Base-by-base conservation (phyloP, 371 early-diverging fungal genomes). In the Lichtheimia corymbifera region DNA sequence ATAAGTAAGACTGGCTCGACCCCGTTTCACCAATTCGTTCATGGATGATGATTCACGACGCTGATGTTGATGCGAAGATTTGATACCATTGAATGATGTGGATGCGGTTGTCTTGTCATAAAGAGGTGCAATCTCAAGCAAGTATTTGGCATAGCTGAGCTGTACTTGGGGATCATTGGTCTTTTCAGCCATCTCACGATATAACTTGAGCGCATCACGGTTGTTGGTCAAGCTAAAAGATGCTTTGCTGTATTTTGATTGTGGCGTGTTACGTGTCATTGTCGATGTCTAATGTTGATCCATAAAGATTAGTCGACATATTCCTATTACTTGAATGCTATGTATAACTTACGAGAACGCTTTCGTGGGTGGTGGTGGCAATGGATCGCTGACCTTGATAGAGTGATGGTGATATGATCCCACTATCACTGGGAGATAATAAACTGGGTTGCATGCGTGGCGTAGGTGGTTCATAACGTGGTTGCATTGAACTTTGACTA, bases 81-180 rank as follows among this genome's bases (percentile, higher is more conserved):
- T 40, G 18, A 55, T 24, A 55, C 45, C n/a, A 25, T 30, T 35
- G 5, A 7, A 28, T 44, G 55, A 18, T 53, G 50, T 14, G 7
- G 50, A 25, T 27, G 61, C 28, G 44, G 55, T 22, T 43, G 43
- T 42, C 12, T 35, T 54, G 13, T 60, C 68, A 30, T 65, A 71
- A 1, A 62, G 24, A 13, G 51, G 51, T 12, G 72, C 65, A 59
- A 84, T 79, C 58, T 87, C 85, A 9, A 91, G 73, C 25, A 91
- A 65, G 56, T 88, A 90, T 53, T 87, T 86, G 22, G 92, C 94
- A 78, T 92, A 94, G 42, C 84, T 88, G 18, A 93, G 75, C 73
- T 91, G 93, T 18, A 88, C 83, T 7, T 70, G 79, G 0, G 91
- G 89, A 71, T 93, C 93, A 35, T 80, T 79, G 56, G 85, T 87